A percentile compares a stretch with the other conserved stretches of the same genome.
Evolutionary conservation across 345 rosid genomes (phyloP).

Genomic region (Euphorbia lathyris): DNA sequence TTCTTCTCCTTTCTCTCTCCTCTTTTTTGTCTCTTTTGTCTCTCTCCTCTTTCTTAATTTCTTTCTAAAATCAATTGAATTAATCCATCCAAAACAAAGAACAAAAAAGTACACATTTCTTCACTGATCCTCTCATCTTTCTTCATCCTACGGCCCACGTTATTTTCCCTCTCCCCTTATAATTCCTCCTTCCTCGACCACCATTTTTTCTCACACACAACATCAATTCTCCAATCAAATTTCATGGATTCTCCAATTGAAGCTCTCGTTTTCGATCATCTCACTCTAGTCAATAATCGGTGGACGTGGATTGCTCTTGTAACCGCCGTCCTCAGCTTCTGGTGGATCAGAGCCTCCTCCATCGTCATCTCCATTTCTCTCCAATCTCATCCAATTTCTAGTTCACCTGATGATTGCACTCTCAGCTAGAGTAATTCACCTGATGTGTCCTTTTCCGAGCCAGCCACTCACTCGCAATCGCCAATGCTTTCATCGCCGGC

Average conservation of each 20-base stretch:
- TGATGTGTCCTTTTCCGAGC: neutral
- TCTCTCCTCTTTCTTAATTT: no score
- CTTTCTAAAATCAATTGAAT: no score
- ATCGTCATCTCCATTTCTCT: conserved; percentile 12
- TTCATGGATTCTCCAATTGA: conserved; percentile 44
- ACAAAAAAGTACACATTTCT: no score
- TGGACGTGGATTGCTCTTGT: conserved; percentile 76
- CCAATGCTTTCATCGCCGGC: conserved; percentile 1
- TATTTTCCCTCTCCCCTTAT: conserved; percentile 9
- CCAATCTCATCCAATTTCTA: neutral
- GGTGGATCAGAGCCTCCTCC: conserved; percentile 50
- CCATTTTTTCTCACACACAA: neutral
- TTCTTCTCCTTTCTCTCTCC: no score
- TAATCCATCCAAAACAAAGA: no score
- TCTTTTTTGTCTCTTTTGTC: no score
- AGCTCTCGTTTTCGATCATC: conserved; percentile 43
- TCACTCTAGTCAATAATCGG: conserved; percentile 41
- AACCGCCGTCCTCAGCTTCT: conserved; percentile 66
- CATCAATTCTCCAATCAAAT: no score
- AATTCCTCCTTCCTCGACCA: neutral
- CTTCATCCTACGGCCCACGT: conserved; percentile 33
- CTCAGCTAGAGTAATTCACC: neutral
- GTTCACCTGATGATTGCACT: conserved; percentile 1
- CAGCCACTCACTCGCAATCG: neutral
- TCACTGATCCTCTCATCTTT: conserved; percentile 30